Conservation (phyloP, 2,329 filamentous ascomycete species). For the Emmonsiellopsis sp. region DNA sequence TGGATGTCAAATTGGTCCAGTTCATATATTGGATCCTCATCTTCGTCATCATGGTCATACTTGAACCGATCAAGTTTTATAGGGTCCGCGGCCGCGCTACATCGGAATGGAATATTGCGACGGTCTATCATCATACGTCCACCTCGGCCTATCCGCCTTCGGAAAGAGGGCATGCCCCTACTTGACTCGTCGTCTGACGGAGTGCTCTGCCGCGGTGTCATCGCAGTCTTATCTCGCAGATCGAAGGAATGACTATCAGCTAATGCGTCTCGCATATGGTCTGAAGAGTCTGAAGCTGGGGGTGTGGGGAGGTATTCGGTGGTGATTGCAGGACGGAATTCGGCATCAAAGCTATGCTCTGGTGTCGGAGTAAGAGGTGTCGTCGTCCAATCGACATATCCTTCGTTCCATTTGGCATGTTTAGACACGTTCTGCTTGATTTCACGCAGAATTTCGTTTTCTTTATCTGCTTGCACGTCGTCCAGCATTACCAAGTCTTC, state of each 20-base stretch:
- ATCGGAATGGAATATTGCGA: conserved; percentile 53
- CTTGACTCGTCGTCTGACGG: conserved; percentile 35
- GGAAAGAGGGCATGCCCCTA: conserved; percentile 54
- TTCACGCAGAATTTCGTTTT: conserved; percentile 68
- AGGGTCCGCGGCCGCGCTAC: conserved; percentile 37
- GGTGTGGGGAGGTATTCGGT: conserved; percentile 54
- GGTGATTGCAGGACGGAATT: conserved; percentile 59
- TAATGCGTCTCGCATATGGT: conserved; percentile 31
- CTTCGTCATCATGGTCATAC: conserved; percentile 76
- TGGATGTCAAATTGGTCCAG: conserved; percentile 58
- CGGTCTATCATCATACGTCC: conserved; percentile 85
- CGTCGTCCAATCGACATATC: conserved; percentile 79
- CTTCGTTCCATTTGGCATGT: conserved; percentile 84
- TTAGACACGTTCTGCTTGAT: conserved; percentile 81
- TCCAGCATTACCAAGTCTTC: conserved; percentile 68
- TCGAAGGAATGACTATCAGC: conserved; percentile 23
- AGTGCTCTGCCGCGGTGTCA: conserved; percentile 29
- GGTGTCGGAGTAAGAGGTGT: conserved; percentile 71
- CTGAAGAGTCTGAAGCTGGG: conserved; percentile 40
- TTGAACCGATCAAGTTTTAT: conserved; percentile 64
- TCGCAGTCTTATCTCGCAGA: conserved; percentile 28
- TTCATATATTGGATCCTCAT: conserved; percentile 63
- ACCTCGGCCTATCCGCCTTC: conserved; percentile 73
- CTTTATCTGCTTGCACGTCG: conserved; percentile 70
- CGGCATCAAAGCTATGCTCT: conserved; percentile 51